These are phyloP conservation scores for Pyrenopolyporus hunteri DNA, from an alignment of 495 filamentous ascomycete genomes.

Conservation along the genomic window DNA sequence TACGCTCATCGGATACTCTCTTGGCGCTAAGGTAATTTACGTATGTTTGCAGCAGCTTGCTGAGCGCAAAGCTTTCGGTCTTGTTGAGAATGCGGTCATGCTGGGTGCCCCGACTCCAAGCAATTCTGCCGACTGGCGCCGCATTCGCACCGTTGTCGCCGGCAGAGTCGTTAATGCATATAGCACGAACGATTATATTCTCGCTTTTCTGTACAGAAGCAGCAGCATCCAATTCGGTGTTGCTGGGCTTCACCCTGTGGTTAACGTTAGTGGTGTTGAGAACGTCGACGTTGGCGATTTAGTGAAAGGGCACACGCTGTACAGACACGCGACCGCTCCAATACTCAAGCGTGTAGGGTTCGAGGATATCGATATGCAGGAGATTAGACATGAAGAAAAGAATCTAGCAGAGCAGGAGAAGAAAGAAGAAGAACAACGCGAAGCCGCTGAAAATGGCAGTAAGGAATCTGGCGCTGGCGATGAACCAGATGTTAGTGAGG, in stretches of 20 bases:
- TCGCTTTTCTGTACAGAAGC: conserved; percentile 64
- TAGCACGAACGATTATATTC: conserved; percentile 65
- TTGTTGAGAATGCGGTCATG: conserved; percentile 86
- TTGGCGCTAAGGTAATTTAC: conserved; percentile 91
- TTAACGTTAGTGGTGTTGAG: conserved; percentile 62
- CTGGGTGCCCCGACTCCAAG: conserved; percentile 80
- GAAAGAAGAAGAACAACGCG: conserved; percentile 46
- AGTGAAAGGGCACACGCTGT: conserved; percentile 61
- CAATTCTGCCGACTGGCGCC: conserved; percentile 58
- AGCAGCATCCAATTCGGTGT: conserved; percentile 63
- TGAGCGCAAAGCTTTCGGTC: conserved; percentile 78
- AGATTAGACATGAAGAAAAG: conserved; percentile 51
- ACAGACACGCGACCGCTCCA: conserved; percentile 62
- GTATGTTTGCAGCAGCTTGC: conserved; percentile 78
- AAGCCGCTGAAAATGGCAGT: conserved; percentile 25
- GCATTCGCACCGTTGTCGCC: conserved; percentile 61
- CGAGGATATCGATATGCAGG: conserved; percentile 59
- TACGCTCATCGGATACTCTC: conserved; percentile 85
- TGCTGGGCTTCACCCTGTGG: conserved; percentile 60
- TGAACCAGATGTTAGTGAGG: conserved; percentile 2
- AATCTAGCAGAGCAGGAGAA: conserved; percentile 49
- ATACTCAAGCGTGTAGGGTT: conserved; percentile 64
- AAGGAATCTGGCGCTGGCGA: not conserved
- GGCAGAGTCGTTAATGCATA: conserved; percentile 66
- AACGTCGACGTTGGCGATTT: conserved; percentile 64